Conservation (phyloP, 345 rosid species). For the Pugionium dolabratum region DNA sequence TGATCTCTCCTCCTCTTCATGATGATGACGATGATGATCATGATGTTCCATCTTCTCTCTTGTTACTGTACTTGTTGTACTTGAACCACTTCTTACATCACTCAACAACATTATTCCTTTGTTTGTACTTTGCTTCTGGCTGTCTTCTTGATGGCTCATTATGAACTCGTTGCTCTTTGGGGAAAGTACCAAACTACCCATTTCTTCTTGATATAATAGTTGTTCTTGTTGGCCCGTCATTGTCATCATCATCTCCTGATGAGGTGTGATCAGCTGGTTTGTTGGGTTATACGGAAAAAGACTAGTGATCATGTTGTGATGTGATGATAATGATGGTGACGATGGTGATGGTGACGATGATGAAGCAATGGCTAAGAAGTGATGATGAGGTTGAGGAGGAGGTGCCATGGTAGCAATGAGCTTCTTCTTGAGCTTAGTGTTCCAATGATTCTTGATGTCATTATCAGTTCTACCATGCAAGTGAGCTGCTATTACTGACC, state of each 20-base stretch:
- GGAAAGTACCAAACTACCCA: conserved; percentile 39
- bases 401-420: conserved; percentile 43
- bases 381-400: conserved; percentile 41
- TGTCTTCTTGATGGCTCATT: conserved; percentile 45
- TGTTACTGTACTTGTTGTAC: conserved; percentile 59
- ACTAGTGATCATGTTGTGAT: conserved; percentile 34
- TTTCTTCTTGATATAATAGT: conserved; percentile 37
- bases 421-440: conserved; percentile 90
- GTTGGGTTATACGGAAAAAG: conserved; percentile 39
- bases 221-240: conserved; percentile 44
- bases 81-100: conserved; percentile 62
- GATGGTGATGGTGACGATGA: conserved; percentile 37
- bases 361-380: conserved; percentile 31
- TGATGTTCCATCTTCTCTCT: conserved; percentile 41
- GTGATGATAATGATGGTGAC: conserved; percentile 39
- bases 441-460: conserved; percentile 93
- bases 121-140: conserved; percentile 43
- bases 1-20: conserved; percentile 38
- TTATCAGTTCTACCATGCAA: conserved; percentile 90
- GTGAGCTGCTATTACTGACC: conserved; percentile 91
- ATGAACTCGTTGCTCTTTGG: conserved; percentile 32
- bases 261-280: conserved; percentile 43
- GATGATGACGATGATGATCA: conserved; percentile 28
- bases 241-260: conserved; percentile 42
- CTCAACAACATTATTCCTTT: conserved; percentile 36